Evolutionary conservation across 2,329 filamentous ascomycete species (phyloP).

Genomic region (Microcyclospora pomicola): DNA sequence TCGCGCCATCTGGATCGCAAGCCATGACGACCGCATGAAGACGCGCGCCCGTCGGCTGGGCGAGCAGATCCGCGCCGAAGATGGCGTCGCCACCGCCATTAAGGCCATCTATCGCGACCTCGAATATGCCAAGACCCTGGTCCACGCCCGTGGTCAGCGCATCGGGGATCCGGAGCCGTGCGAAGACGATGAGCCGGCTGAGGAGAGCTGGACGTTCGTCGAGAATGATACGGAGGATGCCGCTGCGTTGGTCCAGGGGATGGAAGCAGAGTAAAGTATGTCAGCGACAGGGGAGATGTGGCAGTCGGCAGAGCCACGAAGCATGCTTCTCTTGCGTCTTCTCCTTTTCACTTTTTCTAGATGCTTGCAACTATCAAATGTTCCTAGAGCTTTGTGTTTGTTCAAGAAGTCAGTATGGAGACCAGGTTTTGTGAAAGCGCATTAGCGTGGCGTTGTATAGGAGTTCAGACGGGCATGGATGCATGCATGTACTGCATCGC

Average conservation of each 20-base stretch:
- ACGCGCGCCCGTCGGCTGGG: constrained; percentile 69
- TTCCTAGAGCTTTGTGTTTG: too few relatives aligned
- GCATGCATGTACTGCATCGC: too few relatives aligned
- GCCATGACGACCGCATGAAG: constrained; percentile 83
- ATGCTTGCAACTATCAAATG: too few relatives aligned
- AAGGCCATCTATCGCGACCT: constrained; percentile 89
- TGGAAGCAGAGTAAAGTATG: background rate
- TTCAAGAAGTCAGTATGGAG: too few relatives aligned
- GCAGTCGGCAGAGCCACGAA: background rate
- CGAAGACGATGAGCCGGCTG: constrained; percentile 14
- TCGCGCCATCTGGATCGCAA: constrained; percentile 79
- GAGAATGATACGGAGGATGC: constrained; percentile 42
- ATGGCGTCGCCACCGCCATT: constrained; percentile 79
- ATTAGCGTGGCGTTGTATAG: too few relatives aligned
- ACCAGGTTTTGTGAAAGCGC: too few relatives aligned
- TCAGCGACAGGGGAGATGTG: background rate
- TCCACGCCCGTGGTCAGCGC: constrained; percentile 43
- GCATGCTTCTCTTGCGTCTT: too few relatives aligned
- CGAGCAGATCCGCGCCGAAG: constrained; percentile 79
- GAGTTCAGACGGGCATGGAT: too few relatives aligned
- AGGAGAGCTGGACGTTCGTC: constrained; percentile 65
- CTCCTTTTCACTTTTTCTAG: too few relatives aligned
- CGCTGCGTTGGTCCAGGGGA: constrained; percentile 4
- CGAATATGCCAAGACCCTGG: constrained; percentile 76
- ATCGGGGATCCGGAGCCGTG: constrained; percentile 11